These are phyloP conservation scores for Miscanthus lutarioriparius DNA, from an alignment of 176 grass and related monocot species.

Conservation along the genomic window DNA sequence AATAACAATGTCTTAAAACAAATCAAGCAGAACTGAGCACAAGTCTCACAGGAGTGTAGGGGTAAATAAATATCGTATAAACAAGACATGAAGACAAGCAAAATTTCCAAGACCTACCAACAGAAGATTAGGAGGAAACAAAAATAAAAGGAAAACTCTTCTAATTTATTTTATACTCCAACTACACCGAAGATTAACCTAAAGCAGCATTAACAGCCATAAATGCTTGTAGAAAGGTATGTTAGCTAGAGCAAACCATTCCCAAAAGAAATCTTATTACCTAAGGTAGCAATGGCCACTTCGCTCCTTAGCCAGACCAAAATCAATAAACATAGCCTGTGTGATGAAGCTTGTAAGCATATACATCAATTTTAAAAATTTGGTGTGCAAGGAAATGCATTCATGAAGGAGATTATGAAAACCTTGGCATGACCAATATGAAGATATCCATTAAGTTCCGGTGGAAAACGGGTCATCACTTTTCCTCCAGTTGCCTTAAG, in stretches of 20 bases:
- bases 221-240: slow-evolving; percentile 11
- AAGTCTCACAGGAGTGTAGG: background rate
- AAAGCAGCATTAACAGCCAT: slow-evolving; percentile 1
- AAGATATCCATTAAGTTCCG: slow-evolving; percentile 96
- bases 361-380: slow-evolving; percentile 33
- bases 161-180: background rate
- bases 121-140: slow-evolving; percentile 6
- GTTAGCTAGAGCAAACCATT: slow-evolving; percentile 16
- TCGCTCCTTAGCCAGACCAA: slow-evolving; percentile 93
- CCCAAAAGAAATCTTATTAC: slow-evolving; percentile 46
- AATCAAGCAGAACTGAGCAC: slow-evolving; percentile 3
- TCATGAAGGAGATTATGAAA: slow-evolving; percentile 32
- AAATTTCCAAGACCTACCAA: slow-evolving; percentile 9
- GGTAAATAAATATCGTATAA: background rate
- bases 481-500: slow-evolving; percentile 94
- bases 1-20: background rate
- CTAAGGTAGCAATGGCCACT: slow-evolving; percentile 91
- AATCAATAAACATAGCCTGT: slow-evolving; percentile 99
- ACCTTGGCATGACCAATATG: slow-evolving; percentile 99
- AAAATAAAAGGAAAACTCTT: background rate
- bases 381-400: slow-evolving; percentile 1
- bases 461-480: slow-evolving; percentile 94
- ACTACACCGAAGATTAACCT: background rate
- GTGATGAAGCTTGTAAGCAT: slow-evolving; percentile 37
- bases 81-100: background rate